Evolutionary conservation across 805 yeast species (phyloP), one percentile per base, ranked within the genome.

Genomic region (Wickerhamomyces sydowiorum): DNA sequence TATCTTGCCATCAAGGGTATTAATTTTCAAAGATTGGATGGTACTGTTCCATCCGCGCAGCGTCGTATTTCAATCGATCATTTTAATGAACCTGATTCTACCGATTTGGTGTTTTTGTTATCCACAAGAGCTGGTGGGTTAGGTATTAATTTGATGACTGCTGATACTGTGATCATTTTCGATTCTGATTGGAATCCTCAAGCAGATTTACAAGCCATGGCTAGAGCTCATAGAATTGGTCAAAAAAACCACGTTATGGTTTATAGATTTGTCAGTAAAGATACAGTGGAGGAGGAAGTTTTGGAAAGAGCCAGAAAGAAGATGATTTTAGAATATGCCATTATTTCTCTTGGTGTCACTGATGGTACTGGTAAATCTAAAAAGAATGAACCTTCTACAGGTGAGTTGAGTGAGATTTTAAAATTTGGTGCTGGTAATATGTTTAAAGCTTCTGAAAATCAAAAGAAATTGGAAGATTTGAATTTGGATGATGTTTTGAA

Each of bases 171-270:
- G 23, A 87, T 93, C 53, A 91, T 93, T 32, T 93, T 93, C 65
- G 99, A 93, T 65, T 87, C 96, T 5, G 99, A 93, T 67, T 93
- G 99, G 99, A 93, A 93, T 60, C 99, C 99, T 0, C 99, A 93
- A 63, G 99, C 99, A 0, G 99, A 93, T 73, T 71, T 93, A 56
- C 99, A 93, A 66, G 99, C 99, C 1, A 93, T 93, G 99, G 99
- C 99, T 0, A 80, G 99, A 66, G 99, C 99, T 3, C 99, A 93
- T 67, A 82, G 99, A 71, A 93, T 93, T 60, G 99, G 99, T n/a
- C 99, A 93, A 63, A 93, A 90, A 65, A 89, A 87, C 55, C 99
- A 93, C 65, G 99, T 93, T 29, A 87, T 88, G 80, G 98, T 93
- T 15, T 93, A 93, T 61, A 73, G 99, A 59, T 86, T 93, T 67